Percentiles rank a stretch among this genome's conserved stretches.
phyloP scores from a whole-genome alignment of 805 yeast species.

The Ogataea ramenticola region DNA sequence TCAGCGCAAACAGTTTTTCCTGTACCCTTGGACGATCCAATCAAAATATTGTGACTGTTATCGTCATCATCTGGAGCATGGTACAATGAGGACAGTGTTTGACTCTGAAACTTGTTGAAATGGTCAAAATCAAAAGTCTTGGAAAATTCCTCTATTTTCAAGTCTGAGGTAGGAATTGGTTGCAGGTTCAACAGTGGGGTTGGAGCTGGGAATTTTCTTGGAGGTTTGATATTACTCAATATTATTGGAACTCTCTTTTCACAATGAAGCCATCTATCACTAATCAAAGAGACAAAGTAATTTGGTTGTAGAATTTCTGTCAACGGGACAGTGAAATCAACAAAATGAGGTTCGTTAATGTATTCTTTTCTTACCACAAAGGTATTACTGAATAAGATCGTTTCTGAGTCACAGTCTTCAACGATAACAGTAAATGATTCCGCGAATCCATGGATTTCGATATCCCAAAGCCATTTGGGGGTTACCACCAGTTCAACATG shows the following conservation, averaged over 20 bases:
- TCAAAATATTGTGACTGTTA: conserved; percentile 36
- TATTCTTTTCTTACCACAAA: conserved; percentile 44
- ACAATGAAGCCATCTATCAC: conserved; percentile 84
- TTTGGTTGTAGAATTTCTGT: conserved; percentile 58
- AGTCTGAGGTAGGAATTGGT: conserved; percentile 39
- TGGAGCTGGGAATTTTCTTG: conserved; percentile 57
- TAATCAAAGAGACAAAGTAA: conserved; percentile 62
- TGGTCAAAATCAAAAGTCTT: conserved; percentile 37
- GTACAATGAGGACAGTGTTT: conserved; percentile 54
- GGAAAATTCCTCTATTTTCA: conserved; percentile 41
- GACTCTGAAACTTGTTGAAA: conserved; percentile 74
- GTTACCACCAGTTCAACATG: conserved; percentile 57
- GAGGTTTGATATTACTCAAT: conserved; percentile 43
- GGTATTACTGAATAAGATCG: conserved; percentile 50
- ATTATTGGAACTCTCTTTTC: conserved; percentile 55
- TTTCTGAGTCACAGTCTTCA: conserved; percentile 81
- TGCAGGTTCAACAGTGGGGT: conserved; percentile 50
- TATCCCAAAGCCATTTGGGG: conserved; percentile 80
- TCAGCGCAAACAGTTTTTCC: conserved; percentile 73
- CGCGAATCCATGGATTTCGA: conserved; percentile 48
- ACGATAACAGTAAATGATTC: conserved; percentile 67
- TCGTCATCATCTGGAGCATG: conserved; percentile 36
- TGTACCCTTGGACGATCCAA: conserved; percentile 69
- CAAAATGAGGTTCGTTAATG: conserved; percentile 43
- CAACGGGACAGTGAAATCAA: conserved; percentile 62